Percentiles rank a stretch among this genome's conserved stretches.
phyloP scores from a whole-genome alignment of 192 early-diverging fungal species.

The Globomyces pollinis-pini region DNA sequence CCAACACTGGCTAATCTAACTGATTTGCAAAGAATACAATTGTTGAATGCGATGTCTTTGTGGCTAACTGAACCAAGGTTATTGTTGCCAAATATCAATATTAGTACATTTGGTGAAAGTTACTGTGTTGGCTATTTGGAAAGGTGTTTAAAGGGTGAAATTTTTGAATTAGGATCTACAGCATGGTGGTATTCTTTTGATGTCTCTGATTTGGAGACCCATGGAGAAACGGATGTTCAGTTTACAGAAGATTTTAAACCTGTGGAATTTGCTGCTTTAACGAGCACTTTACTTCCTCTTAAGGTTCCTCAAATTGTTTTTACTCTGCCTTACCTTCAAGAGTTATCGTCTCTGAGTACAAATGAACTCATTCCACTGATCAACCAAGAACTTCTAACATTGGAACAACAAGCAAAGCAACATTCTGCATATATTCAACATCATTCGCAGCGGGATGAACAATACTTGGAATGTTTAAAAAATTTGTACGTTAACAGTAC shows the following conservation, averaged over 20 bases:
- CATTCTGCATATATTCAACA: not conserved
- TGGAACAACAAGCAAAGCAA: not conserved
- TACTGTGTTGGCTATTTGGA: not conserved
- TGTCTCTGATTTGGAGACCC: not conserved
- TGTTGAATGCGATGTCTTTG: constrained; percentile 6
- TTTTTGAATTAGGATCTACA: not conserved
- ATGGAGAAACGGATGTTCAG: not conserved
- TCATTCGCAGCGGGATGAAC: constrained; percentile 15
- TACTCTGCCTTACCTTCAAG: not conserved
- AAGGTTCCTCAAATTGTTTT: not conserved
- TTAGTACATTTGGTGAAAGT: not conserved
- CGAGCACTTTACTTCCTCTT: not conserved
- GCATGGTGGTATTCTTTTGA: constrained; percentile 2
- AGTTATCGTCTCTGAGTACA: not conserved
- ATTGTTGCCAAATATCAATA: constrained; percentile 8
- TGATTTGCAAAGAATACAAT: not conserved
- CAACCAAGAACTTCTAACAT: not conserved
- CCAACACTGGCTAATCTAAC: not conserved
- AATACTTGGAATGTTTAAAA: constrained; percentile 10
- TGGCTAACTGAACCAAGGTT: constrained; percentile 15
- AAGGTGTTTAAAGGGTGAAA: not conserved
- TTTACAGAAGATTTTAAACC: not conserved
- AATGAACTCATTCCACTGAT: not conserved
- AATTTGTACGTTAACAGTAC: constrained; percentile 20
- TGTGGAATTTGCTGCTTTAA: not conserved